Evolutionary conservation across 2,329 filamentous ascomycete species (phyloP), one percentile per base, ranked within the genome.

Genomic region (Neonectria coccinea): DNA sequence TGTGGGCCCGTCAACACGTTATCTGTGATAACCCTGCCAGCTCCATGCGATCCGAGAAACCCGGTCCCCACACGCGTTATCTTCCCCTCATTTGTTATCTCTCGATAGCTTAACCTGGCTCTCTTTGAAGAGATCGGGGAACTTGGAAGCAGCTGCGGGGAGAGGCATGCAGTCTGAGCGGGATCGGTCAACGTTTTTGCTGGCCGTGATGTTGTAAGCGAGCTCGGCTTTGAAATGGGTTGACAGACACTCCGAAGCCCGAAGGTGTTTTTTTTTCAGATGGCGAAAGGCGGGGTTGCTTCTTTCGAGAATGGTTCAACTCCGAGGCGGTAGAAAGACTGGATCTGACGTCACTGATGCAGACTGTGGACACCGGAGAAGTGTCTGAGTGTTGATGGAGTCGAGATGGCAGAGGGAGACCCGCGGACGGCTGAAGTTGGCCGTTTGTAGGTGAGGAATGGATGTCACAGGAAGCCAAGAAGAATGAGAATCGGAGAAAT

Each of bases 11-110:
- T 27, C n/a, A 22, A 25, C 18, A 53, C 39, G 45, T 54, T 62
- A 58, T 62, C 59, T 62, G 45, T n/a, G 25, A 29, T 27, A n/a
- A 29, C 22, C 45, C 29, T 48, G 45, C 29, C 22, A 16, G 42
- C 22, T 47, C 22, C 36, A 47, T 31, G 39, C 53, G 31, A 25
- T 27, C 7, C 7, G 4, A 41, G 29, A 20, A 39, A 31, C 53
- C 31, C 22, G 29, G 29, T 58, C 48, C 29, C 48, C 59, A 62
- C 54, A 47, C 11, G 27, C 41, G 41, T 47, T 57, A 62, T 62
- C 59, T 56, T 27, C 53, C 45, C 59, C 52, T 31, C 45, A 39
- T 29, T 58, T 45, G 55, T 14, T 22, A 44, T 44, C 20, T 27
- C 18, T 41, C 22, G n/a, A 42, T 36, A 47, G 20, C 22, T 20